A percentile compares a stretch with the other conserved stretches of the same genome.
These are phyloP conservation scores for Leptographium procerum DNA, from an alignment of 2,329 filamentous ascomycete species.

Conservation along the genomic window DNA sequence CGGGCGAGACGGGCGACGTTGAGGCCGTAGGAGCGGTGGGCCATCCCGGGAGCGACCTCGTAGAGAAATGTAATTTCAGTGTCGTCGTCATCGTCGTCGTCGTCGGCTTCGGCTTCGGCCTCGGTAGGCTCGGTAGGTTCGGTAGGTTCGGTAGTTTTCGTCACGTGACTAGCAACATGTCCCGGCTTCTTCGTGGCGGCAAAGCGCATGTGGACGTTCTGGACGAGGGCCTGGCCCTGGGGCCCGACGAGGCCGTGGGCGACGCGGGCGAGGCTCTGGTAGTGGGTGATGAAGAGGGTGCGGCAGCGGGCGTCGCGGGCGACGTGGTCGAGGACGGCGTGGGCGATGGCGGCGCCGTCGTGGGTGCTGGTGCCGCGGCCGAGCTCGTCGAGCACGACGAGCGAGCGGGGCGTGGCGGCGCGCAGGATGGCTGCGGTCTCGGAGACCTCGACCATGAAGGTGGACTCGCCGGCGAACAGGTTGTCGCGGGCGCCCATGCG, in stretches of 20 bases:
- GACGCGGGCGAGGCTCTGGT: conserved; percentile 69
- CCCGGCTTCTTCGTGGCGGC: too few relatives aligned
- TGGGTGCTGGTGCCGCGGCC: conserved; percentile 90
- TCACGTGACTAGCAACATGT: neutral
- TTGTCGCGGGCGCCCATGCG: conserved; percentile 96
- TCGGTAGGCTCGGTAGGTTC: neutral
- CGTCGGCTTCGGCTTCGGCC: conserved; percentile 3
- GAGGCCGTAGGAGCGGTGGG: conserved; percentile 85
- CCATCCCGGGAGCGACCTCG: conserved; percentile 80
- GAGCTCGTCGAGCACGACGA: conserved; percentile 91
- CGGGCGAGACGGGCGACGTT: conserved; percentile 84
- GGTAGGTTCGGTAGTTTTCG: neutral
- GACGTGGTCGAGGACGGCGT: conserved; percentile 79
- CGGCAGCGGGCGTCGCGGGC: conserved; percentile 63
- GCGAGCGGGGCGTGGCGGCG: conserved; percentile 68
- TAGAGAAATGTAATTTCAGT: conserved; percentile 81
- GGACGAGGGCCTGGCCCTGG: conserved; percentile 37
- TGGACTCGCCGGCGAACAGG: conserved; percentile 86
- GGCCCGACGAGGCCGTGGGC: conserved; percentile 48
- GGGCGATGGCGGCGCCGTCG: conserved; percentile 90
- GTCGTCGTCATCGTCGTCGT: conserved; percentile 40
- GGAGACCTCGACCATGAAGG: conserved; percentile 95
- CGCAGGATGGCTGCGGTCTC: conserved; percentile 89
- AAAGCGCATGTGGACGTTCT: conserved; percentile 94
- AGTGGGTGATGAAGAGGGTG: conserved; percentile 95